phyloP scores from a whole-genome alignment of 345 rosid species.

The Cardiospermum halicacabum region DNA sequence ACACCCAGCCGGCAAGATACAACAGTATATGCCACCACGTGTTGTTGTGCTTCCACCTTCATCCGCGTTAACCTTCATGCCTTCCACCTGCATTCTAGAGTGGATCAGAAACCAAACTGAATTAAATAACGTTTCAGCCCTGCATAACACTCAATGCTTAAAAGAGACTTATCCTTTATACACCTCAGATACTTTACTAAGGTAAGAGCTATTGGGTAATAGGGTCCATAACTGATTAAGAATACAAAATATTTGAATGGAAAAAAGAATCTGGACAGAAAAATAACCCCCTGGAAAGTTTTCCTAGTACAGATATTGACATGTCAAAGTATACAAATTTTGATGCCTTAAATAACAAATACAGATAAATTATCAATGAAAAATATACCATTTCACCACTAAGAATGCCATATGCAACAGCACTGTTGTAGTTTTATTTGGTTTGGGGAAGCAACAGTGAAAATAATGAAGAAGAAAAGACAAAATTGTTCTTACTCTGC shows the following conservation, averaged over 20 bases:
- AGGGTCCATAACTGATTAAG: not conserved
- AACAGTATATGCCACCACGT: constrained; percentile 59
- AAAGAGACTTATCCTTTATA: not conserved
- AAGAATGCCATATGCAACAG: not conserved
- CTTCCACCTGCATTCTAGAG: constrained; percentile 45
- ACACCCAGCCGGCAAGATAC: constrained; percentile 70
- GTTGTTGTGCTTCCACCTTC: constrained; percentile 65
- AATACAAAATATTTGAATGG: not conserved
- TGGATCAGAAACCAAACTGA: constrained; percentile 1
- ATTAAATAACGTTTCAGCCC: not conserved
- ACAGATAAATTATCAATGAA: not conserved
- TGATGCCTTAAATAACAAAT: not conserved
- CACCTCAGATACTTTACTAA: not conserved
- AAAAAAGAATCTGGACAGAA: not conserved
- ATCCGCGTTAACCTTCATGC: constrained; percentile 63
- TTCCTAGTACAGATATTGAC: constrained; percentile 5
- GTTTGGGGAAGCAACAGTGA: not conserved
- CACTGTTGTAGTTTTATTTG: not conserved
- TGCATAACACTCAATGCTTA: not conserved
- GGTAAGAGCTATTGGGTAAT: not conserved
- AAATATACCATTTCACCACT: not conserved
- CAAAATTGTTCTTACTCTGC: constrained; percentile 37
- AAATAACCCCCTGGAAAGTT: no score
- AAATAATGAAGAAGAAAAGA: not conserved
- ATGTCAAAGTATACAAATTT: not conserved